Conservation (phyloP, 2,329 filamentous ascomycete genomes). For the Phyllosticta ampelicida region DNA sequence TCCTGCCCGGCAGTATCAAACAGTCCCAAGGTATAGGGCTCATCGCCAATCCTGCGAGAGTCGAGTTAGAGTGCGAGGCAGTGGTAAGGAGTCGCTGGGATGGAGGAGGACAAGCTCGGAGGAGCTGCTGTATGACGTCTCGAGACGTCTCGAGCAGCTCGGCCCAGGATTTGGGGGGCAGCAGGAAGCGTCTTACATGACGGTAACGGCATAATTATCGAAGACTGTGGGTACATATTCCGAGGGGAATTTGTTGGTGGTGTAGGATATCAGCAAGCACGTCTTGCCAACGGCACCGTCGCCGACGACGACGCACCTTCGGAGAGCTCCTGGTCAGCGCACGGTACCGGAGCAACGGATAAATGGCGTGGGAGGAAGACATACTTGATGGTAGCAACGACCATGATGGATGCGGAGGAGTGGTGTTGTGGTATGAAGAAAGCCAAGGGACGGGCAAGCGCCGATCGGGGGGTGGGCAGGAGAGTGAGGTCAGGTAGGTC, state of each 20-base stretch:
- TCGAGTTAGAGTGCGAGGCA: not conserved
- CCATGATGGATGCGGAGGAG: slow-evolving; percentile 21
- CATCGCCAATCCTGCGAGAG: slow-evolving; percentile 82
- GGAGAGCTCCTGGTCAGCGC: slow-evolving; percentile 5
- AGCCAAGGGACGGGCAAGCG: slow-evolving; percentile 6
- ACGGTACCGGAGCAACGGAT: not conserved
- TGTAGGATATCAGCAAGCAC: slow-evolving; percentile 97
- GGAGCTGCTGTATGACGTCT: not conserved
- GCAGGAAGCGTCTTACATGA: slow-evolving; percentile 59
- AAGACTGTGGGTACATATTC: slow-evolving; percentile 99
- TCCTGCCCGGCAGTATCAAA: slow-evolving; percentile 99
- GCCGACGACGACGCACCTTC: slow-evolving; percentile 94
- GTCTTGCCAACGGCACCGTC: slow-evolving; percentile 99
- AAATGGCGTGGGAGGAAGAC: slow-evolving; percentile 11
- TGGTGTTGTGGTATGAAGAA: not conserved
- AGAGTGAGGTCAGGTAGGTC: slow-evolving; percentile 8
- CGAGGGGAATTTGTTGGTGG: slow-evolving; percentile 98
- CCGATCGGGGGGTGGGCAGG: slow-evolving; percentile 13
- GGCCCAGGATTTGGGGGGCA: not conserved
- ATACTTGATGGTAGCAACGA: slow-evolving; percentile 33
- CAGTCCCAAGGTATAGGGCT: slow-evolving; percentile 91
- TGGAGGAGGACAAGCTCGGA: not conserved
- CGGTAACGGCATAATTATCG: slow-evolving; percentile 98
- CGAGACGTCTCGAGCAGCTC: not conserved
- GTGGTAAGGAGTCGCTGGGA: not conserved